Evolutionary conservation across 2,329 filamentous ascomycete species (phyloP).

Genomic region (Pestalotiopsis sp.): DNA sequence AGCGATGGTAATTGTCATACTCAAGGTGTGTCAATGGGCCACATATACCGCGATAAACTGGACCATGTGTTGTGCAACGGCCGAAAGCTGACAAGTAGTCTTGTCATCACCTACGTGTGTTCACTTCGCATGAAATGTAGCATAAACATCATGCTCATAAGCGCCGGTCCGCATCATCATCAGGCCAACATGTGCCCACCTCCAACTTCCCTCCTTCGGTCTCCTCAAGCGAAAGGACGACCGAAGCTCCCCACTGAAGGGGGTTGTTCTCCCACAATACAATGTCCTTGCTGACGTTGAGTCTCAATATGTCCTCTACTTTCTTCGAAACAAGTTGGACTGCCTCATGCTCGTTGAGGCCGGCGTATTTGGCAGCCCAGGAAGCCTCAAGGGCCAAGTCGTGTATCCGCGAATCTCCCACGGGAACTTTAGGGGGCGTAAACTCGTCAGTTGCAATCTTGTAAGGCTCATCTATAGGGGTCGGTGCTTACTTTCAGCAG

Average conservation of each 20-base stretch:
- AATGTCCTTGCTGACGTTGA: constrained; percentile 38
- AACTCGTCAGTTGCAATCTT: not conserved
- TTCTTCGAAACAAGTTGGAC: constrained; percentile 41
- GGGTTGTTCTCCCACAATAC: constrained; percentile 47
- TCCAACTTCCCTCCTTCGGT: constrained; percentile 29
- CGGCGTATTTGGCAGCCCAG: constrained; percentile 43
- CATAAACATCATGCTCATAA: not conserved
- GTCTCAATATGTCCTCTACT: constrained; percentile 41
- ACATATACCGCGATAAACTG: too few species aligned
- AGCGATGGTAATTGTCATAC: too few species aligned
- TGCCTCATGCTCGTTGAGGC: constrained; percentile 33
- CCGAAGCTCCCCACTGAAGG: constrained; percentile 40
- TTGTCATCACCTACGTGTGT: too few species aligned
- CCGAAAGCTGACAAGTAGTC: too few species aligned
- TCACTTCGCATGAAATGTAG: too few species aligned
- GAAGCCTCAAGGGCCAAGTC: constrained; percentile 40
- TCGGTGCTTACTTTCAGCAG: constrained; percentile 23
- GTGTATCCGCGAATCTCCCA: constrained; percentile 39
- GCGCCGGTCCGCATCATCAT: constrained; percentile 15
- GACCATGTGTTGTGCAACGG: too few species aligned
- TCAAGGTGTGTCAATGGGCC: too few species aligned
- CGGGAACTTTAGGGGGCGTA: constrained; percentile 19
- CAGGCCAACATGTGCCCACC: constrained; percentile 36
- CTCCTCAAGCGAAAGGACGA: constrained; percentile 38
- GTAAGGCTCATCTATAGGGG: not conserved